phyloP scores from a whole-genome alignment of 2,329 filamentous ascomycete species.

The Bipolaris oryzae region DNA sequence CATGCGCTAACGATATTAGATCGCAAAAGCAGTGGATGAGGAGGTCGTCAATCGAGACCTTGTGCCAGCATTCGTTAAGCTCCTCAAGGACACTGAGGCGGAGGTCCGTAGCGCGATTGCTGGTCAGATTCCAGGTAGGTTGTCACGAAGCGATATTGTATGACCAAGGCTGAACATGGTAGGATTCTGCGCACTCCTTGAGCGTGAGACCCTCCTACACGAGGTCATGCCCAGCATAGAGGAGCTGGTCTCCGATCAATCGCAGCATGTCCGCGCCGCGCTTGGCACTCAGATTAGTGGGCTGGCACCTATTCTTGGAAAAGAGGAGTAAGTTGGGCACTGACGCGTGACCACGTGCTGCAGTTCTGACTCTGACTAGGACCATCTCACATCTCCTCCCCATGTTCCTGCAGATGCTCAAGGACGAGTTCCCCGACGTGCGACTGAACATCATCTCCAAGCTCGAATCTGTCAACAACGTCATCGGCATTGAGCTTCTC shows the following conservation, averaged over 20 bases:
- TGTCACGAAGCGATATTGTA: constrained; percentile 6
- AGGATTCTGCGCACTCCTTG: constrained; percentile 92
- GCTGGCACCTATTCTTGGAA: constrained; percentile 93
- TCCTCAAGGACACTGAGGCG: constrained; percentile 96
- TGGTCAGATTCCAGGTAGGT: constrained; percentile 84
- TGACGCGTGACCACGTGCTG: constrained; percentile 32
- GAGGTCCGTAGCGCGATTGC: constrained; percentile 97
- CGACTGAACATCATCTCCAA: constrained; percentile 99
- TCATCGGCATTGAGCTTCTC: constrained; percentile 96
- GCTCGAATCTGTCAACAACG: constrained; percentile 95
- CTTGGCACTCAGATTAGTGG: constrained; percentile 97
- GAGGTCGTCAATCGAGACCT: constrained; percentile 93
- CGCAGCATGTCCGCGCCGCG: constrained; percentile 94
- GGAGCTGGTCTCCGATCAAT: constrained; percentile 92
- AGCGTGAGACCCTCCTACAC: constrained; percentile 84
- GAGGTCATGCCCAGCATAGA: constrained; percentile 97
- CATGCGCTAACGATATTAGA: constrained; percentile 60
- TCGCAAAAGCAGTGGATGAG: constrained; percentile 97
- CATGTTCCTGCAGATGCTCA: constrained; percentile 99
- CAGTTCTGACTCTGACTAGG: constrained; percentile 54
- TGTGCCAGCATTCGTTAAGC: constrained; percentile 94
- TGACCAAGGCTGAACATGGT: constrained; percentile 32
- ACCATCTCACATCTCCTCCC: constrained; percentile 95
- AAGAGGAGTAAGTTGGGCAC: constrained; percentile 78
- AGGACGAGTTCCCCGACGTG: constrained; percentile 98